These are phyloP conservation scores for Tolypocladium album DNA, from an alignment of 2,329 filamentous ascomycete species.

Conservation along the genomic window DNA sequence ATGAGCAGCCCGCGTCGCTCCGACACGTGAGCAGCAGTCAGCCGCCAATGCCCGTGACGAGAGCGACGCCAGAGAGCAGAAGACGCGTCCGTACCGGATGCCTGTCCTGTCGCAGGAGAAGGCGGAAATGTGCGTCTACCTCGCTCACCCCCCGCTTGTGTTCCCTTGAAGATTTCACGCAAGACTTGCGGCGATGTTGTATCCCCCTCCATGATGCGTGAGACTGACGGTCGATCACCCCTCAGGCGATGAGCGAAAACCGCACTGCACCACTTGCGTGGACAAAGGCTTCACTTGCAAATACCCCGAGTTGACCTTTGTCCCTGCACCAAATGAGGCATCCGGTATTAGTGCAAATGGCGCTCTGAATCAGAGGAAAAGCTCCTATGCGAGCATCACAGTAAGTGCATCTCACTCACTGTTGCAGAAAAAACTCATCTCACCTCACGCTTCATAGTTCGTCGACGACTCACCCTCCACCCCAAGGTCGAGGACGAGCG, in stretches of 20 bases:
- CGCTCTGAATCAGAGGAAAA: not conserved
- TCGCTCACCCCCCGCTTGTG: not conserved
- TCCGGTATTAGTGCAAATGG: not conserved
- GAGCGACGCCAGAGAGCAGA: not conserved
- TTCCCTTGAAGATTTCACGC: not conserved
- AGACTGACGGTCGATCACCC: not conserved
- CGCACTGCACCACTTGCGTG: not conserved
- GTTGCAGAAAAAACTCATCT: conserved; percentile 10
- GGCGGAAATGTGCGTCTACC: not conserved
- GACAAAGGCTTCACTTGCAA: not conserved
- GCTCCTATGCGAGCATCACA: not conserved
- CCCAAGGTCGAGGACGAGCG: not conserved
- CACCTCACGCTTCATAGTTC: not conserved
- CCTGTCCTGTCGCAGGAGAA: not conserved
- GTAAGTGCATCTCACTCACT: not conserved
- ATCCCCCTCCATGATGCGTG: not conserved
- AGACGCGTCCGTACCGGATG: not conserved
- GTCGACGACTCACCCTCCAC: not conserved
- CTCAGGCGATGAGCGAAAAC: not conserved
- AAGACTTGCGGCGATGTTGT: too few relatives aligned
- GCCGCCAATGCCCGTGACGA: not conserved
- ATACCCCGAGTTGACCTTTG: not conserved
- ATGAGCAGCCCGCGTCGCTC: not conserved
- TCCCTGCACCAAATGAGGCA: not conserved
- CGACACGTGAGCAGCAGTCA: not conserved